Percentiles rank a stretch among this genome's conserved stretches.
These are phyloP conservation scores for Pseudogymnoascus sp. DNA, from an alignment of 2,329 filamentous ascomycete species.

Conservation along the genomic window DNA sequence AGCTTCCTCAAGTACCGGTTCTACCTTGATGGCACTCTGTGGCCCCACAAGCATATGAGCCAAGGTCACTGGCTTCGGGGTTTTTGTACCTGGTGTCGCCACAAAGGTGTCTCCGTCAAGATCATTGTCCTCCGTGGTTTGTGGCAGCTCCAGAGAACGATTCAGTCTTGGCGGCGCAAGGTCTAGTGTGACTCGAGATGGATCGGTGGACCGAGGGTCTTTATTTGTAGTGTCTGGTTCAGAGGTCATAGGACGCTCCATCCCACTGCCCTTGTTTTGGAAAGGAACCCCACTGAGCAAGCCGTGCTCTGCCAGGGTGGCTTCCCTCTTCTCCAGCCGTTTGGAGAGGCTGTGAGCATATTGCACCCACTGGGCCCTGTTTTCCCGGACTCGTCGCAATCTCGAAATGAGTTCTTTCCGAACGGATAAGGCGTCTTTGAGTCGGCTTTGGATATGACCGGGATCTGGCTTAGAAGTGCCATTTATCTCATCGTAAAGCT, in stretches of 20 bases:
- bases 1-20: not conserved
- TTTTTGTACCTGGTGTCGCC: not conserved
- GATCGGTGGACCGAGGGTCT: not conserved
- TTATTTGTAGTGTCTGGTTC: not conserved
- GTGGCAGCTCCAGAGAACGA: not conserved
- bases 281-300: not conserved
- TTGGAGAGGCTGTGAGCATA: not conserved
- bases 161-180: not conserved
- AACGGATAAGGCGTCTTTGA: not conserved
- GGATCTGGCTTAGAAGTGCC: not conserved
- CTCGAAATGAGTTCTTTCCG: not conserved
- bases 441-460: not conserved
- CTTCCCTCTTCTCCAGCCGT: not conserved
- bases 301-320: not conserved
- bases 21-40: not conserved
- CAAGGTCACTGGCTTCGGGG: not conserved
- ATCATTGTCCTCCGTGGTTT: not conserved
- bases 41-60: not conserved
- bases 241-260: not conserved
- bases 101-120: not conserved
- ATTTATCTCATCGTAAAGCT: not conserved
- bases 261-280: conserved; percentile 1
- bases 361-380: not conserved
- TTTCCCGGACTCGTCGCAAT: not conserved
- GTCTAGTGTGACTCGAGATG: not conserved